Base-by-base conservation (phyloP, 2,329 filamentous ascomycete genomes). In the Davidsoniella australis region DNA sequence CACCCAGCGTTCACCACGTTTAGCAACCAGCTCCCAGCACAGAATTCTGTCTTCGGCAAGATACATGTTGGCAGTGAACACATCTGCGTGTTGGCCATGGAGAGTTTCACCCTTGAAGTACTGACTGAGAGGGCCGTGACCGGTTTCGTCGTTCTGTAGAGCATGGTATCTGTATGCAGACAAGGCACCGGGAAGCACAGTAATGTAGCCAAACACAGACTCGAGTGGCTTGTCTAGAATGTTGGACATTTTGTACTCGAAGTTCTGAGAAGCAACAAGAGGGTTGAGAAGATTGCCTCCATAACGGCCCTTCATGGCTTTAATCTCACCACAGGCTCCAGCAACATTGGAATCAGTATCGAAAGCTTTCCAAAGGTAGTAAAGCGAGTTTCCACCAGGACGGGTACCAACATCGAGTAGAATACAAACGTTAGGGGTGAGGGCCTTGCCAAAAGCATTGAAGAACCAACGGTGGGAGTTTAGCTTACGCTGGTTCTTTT, bases 201-300 rank as follows among this genome's bases (percentile, higher is more conserved):
- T 96, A 57, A 98, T 98, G 62, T 96, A 98, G 2, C 91, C 91
- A 62, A 98, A 98, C 0, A 94, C 89, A 0, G 86, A 94, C 63
- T 98, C 91, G 2, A 98, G 70, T 0, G 91, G 91, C 64, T 98
- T 98, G 63, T 98, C 91, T 23, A 98, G 72, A 58, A 98, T 98
- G 59, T 98, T 98, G 39, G 87, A 94, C 86, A 98, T 95, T 66
- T 98, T 98, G 71, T 98, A 98, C 68, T 98, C 91, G 57, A 98
- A 98, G 62, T 98, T 98, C 59, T 98, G 91, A 42, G 87, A 94
- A 0, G 91, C 91, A 14, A 98, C 89, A 5, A 98, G 71, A 0
- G 91, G 91, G 59, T 98, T 98, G 42, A 98, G 69, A 14, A 98
- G 72, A 54, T 89, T 86, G 4, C 78, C 69, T 60, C 86, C 88